Percentiles rank a stretch among this genome's conserved stretches.
phyloP scores from a whole-genome alignment of 2,329 filamentous ascomycete species.

The Graphilbum ipis-grandicollis region DNA sequence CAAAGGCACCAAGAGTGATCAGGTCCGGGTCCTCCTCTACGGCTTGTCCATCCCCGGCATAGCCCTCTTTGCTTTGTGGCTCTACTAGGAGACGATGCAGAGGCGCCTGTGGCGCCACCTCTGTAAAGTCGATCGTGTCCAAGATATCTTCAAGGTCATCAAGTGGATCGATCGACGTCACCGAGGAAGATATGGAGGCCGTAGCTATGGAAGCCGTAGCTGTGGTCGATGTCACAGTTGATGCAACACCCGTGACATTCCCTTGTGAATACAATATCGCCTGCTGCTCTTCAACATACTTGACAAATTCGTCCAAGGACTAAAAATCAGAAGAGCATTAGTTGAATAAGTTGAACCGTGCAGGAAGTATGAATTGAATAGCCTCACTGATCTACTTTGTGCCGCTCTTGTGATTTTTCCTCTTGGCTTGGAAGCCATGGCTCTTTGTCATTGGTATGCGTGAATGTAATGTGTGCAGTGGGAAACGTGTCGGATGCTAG shows the following conservation, averaged over 20 bases:
- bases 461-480: background rate
- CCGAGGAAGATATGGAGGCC: slow-evolving; percentile 13
- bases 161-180: slow-evolving; percentile 24
- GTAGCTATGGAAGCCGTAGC: slow-evolving; percentile 13
- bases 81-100: slow-evolving; percentile 69
- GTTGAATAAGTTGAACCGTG: background rate
- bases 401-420: slow-evolving; percentile 59
- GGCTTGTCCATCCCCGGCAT: slow-evolving; percentile 20
- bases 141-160: slow-evolving; percentile 84
- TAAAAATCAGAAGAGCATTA: slow-evolving; percentile 9
- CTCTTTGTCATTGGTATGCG: background rate
- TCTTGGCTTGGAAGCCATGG: slow-evolving; percentile 36
- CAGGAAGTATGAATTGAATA: background rate
- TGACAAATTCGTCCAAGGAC: slow-evolving; percentile 89
- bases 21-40: slow-evolving; percentile 40
- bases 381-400: slow-evolving; percentile 62
- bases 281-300: slow-evolving; percentile 94
- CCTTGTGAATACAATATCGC: slow-evolving; percentile 46
- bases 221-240: background rate
- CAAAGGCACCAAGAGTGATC: slow-evolving; percentile 43
- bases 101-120: slow-evolving; percentile 47
- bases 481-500: background rate
- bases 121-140: slow-evolving; percentile 67
- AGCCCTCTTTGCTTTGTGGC: slow-evolving; percentile 16
- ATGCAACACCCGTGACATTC: background rate